Base-by-base conservation (phyloP, 2,329 filamentous ascomycete species). In the Ceratocystis eucalypticola region DNA sequence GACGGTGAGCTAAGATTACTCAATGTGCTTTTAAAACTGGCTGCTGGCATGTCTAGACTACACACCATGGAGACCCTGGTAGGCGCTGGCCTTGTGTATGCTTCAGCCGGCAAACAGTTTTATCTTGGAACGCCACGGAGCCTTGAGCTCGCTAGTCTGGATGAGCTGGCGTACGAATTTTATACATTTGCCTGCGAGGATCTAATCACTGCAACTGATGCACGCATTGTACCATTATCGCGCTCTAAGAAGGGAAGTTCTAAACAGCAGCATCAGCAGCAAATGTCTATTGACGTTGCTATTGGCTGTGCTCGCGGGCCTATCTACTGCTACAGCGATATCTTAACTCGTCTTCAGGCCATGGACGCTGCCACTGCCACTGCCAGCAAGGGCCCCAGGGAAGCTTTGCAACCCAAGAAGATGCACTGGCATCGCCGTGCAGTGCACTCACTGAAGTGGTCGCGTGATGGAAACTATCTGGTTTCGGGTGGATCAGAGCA, bases 401-500 rank as follows among this genome's bases (percentile, higher is more conserved):
- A 83, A 50, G 79, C 82, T 22, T 73, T 84, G 28, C 79, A 80
- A 68, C 80, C 80, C 44, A 85, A 87, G 66, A 88, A 87, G 69
- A 80, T 92, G 65, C 94, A 97, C 74, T 99, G 94, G 94, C 94
- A 99, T 75, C 84, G 91, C 71, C 86, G 87, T 71, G 84, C 87
- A 62, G 91, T 96, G 7, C 87, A 88, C 71, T 83, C 89, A 8
- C 80, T 96, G 67, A 96, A 94, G 75, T 97, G 92, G 89, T 96
- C 94, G 15, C 80, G 81, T 70, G 94, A 99, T 80, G 92, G 93
- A 90, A 91, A 96, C 73, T 99, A 99, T 74, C 77, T 99, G 68
- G 87, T 99, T 64, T 97, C 94, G 66, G 94, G 94, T 72, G 94
- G 94, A 41, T 85, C 86, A 25, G 94, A 99, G 76, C 92, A 91